These are phyloP conservation scores for Auriscalpium microsporum DNA, from an alignment of 768 basidiomycete species.

Conservation along the genomic window DNA sequence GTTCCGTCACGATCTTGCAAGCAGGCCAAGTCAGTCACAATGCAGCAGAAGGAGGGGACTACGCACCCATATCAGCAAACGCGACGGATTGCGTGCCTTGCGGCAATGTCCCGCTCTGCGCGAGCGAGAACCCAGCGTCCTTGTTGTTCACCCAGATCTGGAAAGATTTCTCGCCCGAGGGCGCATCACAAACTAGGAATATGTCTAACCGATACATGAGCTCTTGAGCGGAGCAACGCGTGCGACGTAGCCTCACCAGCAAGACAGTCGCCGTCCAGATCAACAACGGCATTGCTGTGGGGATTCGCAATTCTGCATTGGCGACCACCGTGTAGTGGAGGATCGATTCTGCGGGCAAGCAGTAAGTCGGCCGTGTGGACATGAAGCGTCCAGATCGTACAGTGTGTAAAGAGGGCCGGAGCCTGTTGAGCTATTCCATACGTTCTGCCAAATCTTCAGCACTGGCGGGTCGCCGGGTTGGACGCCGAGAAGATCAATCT, in stretches of 20 bases:
- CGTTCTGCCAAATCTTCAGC: conserved; percentile 74
- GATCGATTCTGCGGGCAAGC: conserved; percentile 25
- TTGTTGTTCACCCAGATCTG: conserved; percentile 94
- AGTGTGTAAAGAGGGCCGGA: conserved; percentile 52
- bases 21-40: not conserved
- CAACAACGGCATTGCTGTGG: conserved; percentile 91
- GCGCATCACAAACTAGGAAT: conserved; percentile 76
- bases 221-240: too few species aligned
- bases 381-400: conserved; percentile 30
- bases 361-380: not conserved
- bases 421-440: conserved; percentile 54
- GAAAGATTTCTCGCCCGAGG: conserved; percentile 46
- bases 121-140: conserved; percentile 60
- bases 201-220: conserved; percentile 44
- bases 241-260: conserved; percentile 47
- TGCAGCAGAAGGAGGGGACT: not conserved
- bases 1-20: conserved; percentile 84
- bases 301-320: conserved; percentile 79
- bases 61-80: conserved; percentile 85
- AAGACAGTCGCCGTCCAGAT: conserved; percentile 92
- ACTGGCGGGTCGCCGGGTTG: conserved; percentile 28
- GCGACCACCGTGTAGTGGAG: conserved; percentile 44
- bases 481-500: conserved; percentile 75
- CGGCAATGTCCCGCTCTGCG: conserved; percentile 63
- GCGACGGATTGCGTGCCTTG: conserved; percentile 67